Conservation (phyloP, 75 land plant species). For the Isoetes taiwanensis region DNA sequence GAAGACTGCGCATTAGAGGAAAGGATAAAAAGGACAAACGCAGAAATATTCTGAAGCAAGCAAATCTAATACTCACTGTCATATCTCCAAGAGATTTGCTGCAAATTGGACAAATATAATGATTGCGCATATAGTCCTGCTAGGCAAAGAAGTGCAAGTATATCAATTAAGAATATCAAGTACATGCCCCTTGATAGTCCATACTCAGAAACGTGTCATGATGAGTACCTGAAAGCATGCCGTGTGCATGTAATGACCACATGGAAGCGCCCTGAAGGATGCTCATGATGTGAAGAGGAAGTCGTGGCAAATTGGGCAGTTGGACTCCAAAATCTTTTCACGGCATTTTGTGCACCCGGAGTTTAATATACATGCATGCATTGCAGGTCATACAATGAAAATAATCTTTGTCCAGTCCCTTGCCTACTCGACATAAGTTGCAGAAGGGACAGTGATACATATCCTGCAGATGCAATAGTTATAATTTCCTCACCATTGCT, state of each 20-base stretch:
- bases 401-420: slow-evolving; percentile 70
- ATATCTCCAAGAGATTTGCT: slow-evolving; percentile 85
- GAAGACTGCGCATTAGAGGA: too few species aligned
- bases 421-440: slow-evolving; percentile 76
- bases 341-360: slow-evolving; percentile 58
- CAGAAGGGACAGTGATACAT: slow-evolving; percentile 86
- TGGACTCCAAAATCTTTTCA: slow-evolving; percentile 68
- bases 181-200: too few species aligned
- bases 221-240: slow-evolving; percentile 72
- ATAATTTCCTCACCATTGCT: background rate
- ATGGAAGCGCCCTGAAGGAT: slow-evolving; percentile 59
- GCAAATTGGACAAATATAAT: slow-evolving; percentile 76
- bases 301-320: slow-evolving; percentile 83
- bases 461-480: slow-evolving; percentile 22
- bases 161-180: background rate
- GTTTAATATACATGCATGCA: slow-evolving; percentile 47
- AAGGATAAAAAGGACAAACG: too few species aligned
- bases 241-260: slow-evolving; percentile 91
- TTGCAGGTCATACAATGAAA: slow-evolving; percentile 95
- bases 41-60: too few species aligned
- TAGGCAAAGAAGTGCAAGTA: background rate
- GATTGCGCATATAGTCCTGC: slow-evolving; percentile 65
- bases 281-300: slow-evolving; percentile 71
- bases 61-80: slow-evolving; percentile 42
- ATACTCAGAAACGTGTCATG: too few species aligned